Base-by-base conservation (phyloP, 1,139 yeast genomes). In the Protomyces arabidopsidicola region DNA sequence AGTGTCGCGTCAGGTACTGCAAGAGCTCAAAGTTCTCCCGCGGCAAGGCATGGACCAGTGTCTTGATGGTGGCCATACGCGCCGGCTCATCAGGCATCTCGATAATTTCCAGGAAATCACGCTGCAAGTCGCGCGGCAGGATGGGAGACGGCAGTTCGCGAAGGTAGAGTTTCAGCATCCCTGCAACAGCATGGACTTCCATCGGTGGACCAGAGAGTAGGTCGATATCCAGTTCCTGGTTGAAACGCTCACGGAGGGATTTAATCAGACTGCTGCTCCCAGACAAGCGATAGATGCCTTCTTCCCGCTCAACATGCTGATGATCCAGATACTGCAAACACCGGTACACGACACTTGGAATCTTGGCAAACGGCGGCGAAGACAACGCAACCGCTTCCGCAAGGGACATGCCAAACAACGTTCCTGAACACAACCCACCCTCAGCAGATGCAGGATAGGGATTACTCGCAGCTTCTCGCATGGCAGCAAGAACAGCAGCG, bases 251-350 rank as follows among this genome's bases (percentile, higher is more conserved):
- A 70, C 88, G 89, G 55, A 93, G 79, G 50, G 80, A 82, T 65
- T 88, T 82, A 31, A 93, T 89, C 56, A 86, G 81, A 0, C 91
- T 82, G 63, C 93, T 88, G 39, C 96, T 88, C 1, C 98, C 98
- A 74, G 95, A 89, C 65, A 91, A 78, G 68, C 98, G 79, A 76
- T 93, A 93, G 1, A 93, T 83, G 2, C 98, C 98, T 72, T 91
- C 97, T 73, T 90, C 96, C 68, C 82, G 83, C 20, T 87, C 78
- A 0, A 96, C 97, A 10, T 88, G 85, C 24, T 86, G 82, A 56
- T 79, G 81, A 63, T 82, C 80, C 58, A 93, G 78, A 69, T 81
- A 87, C 66, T 85, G 89, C 53, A 93, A 74, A 71, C 97, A 90
- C 66, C 96, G 78, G 71, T 77, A 87, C 24, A 90, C 82, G 10